Evolutionary conservation across 345 rosid genomes (phyloP).

Genomic region (Chamaenerion angustifolium): DNA sequence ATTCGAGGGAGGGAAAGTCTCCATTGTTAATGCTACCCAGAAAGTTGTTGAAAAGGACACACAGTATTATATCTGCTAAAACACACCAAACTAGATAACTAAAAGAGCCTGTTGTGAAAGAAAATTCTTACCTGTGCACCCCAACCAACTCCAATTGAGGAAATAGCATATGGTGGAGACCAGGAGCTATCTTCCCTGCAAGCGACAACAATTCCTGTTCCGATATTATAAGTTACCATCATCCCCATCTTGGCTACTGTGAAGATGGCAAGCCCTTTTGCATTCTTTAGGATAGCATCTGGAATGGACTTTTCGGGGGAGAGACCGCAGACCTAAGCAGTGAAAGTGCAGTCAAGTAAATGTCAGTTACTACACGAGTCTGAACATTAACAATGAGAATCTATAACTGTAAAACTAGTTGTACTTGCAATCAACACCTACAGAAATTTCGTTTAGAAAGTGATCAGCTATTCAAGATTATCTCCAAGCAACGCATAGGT

Average conservation of each 20-base stretch:
- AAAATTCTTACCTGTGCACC: slow-evolving; percentile 72
- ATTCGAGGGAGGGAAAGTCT: too few relatives aligned
- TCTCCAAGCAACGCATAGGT: too few relatives aligned
- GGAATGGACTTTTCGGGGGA: slow-evolving; percentile 85
- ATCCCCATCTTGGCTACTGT: slow-evolving; percentile 74
- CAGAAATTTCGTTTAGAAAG: too few relatives aligned
- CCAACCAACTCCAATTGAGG: slow-evolving; percentile 92
- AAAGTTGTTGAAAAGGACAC: too few relatives aligned
- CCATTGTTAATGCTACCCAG: too few relatives aligned
- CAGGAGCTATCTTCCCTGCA: slow-evolving; percentile 87
- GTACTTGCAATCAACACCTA: too few relatives aligned
- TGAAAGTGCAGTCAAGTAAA: slow-evolving; percentile 25
- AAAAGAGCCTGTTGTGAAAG: background rate
- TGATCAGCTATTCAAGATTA: too few relatives aligned
- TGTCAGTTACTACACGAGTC: too few relatives aligned
- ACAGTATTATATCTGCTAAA: too few relatives aligned
- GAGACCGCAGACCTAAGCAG: slow-evolving; percentile 54
- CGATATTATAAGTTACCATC: slow-evolving; percentile 80
- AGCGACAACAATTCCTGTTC: slow-evolving; percentile 85
- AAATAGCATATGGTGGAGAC: slow-evolving; percentile 95
- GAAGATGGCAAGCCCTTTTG: slow-evolving; percentile 88
- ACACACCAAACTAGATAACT: background rate
- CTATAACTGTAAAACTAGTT: too few relatives aligned
- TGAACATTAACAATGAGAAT: too few relatives aligned
- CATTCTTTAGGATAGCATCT: slow-evolving; percentile 56